Conservation (phyloP, 108 stramenopile species). For the Discostella pseudostelligera region DNA sequence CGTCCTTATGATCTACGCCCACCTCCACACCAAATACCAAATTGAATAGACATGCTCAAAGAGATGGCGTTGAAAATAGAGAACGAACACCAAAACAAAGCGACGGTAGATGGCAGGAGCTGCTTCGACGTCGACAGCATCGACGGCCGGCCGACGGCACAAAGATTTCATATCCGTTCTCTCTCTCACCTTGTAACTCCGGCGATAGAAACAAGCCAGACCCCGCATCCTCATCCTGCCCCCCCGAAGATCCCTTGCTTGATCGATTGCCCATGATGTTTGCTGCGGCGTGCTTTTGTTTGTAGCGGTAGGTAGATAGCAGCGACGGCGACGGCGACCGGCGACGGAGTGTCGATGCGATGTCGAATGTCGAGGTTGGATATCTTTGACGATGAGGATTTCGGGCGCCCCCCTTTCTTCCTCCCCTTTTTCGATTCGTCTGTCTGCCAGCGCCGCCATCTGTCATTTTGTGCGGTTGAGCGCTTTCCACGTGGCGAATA, state of each 20-base stretch:
- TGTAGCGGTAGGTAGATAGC: neutral
- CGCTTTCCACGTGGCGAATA: no score
- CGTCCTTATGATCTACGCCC: no score
- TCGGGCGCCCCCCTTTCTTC: no score
- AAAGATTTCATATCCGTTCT: neutral
- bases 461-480: no score
- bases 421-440: no score
- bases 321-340: no score
- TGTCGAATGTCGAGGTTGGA: no score
- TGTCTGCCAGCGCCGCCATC: no score
- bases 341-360: conserved; percentile 33
- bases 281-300: neutral
- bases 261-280: conserved; percentile 3
- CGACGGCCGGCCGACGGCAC: neutral
- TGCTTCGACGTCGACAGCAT: neutral
- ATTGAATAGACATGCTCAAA: no score
- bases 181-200: conserved; percentile 6
- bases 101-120: neutral
- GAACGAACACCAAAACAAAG: neutral
- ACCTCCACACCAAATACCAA: no score
- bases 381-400: no score
- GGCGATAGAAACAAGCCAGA: conserved; percentile 5
- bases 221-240: neutral
- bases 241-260: neutral
- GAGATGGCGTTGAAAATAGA: neutral